These are phyloP conservation scores for Termitomyces sp. DNA, from an alignment of 768 basidiomycete genomes.

Conservation along the genomic window DNA sequence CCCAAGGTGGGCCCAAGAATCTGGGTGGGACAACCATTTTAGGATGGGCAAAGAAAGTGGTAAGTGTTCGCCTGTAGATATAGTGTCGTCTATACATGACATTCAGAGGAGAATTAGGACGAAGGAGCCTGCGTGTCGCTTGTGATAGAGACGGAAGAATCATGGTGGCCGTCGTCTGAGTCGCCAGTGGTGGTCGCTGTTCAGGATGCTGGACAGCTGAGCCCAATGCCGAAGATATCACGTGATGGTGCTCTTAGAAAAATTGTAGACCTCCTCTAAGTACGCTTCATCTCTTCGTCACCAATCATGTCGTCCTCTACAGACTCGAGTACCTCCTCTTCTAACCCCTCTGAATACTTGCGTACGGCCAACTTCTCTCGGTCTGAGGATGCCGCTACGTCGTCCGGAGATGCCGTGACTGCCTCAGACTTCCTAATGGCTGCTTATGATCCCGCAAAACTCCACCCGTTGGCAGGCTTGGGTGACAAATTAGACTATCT, in stretches of 20 bases:
- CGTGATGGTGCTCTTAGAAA: conserved; percentile 14
- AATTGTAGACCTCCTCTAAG: background rate
- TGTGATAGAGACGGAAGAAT: conserved; percentile 19
- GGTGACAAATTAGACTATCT: conserved; percentile 95
- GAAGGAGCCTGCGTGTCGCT: conserved; percentile 13
- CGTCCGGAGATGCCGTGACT: conserved; percentile 62
- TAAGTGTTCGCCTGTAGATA: conserved; percentile 18
- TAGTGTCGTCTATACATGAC: conserved; percentile 7
- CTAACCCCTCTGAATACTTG: conserved; percentile 45
- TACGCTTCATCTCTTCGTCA: conserved; percentile 17
- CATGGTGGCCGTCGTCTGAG: conserved; percentile 21
- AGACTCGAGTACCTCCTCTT: conserved; percentile 36
- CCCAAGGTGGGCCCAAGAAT: conserved; percentile 19
- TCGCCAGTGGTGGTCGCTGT: conserved; percentile 2
- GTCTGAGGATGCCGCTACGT: conserved; percentile 33
- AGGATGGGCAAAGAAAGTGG: conserved; percentile 14
- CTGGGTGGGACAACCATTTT: conserved; percentile 22
- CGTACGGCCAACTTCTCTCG: conserved; percentile 49
- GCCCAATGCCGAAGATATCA: conserved; percentile 1
- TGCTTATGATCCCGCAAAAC: conserved; percentile 85
- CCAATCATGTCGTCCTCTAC: conserved; percentile 29
- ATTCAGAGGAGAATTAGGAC: background rate
- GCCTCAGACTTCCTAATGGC: conserved; percentile 86
- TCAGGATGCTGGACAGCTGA: background rate
- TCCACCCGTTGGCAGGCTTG: conserved; percentile 92